Conservation (phyloP, 352 stramenopile species). For the Pythium sukuiense region DNA sequence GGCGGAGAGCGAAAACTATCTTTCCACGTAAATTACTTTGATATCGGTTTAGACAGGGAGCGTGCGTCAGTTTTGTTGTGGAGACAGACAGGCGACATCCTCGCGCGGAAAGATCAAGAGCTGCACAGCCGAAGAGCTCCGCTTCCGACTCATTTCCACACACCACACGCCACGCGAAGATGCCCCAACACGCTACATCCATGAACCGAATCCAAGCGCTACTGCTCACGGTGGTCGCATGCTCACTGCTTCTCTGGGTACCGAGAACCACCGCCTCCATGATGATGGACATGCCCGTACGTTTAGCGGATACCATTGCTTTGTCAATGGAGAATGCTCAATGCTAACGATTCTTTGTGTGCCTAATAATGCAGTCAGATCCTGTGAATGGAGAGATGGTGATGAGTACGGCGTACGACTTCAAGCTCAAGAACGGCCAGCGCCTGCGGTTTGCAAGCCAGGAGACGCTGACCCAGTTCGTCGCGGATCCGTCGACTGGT, state of each 20-base stretch:
- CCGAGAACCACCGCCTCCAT: slow-evolving; percentile 23
- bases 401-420: slow-evolving; percentile 56
- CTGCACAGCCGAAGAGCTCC: neutral
- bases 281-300: slow-evolving; percentile 69
- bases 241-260: slow-evolving; percentile 1
- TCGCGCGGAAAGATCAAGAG: neutral
- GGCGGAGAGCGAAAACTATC: neutral
- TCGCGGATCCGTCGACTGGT: slow-evolving; percentile 47
- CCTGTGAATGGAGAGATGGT: slow-evolving; percentile 69
- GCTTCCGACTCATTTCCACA: neutral
- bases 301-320: slow-evolving; percentile 9
- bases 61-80: neutral
- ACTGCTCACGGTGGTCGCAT: slow-evolving; percentile 19
- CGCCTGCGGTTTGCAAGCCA: slow-evolving; percentile 55
- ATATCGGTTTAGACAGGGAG: neutral
- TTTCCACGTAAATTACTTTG: neutral
- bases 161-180: neutral
- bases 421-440: slow-evolving; percentile 69
- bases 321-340: neutral
- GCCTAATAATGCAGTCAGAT: slow-evolving; percentile 35
- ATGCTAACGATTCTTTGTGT: slow-evolving; percentile 3
- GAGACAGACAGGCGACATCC: neutral
- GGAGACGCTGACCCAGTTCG: slow-evolving; percentile 54
- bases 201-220: slow-evolving; percentile 15
- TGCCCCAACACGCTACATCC: neutral